These are phyloP conservation scores for Pestalotiopsis sp. DNA, from an alignment of 2,329 filamentous ascomycete genomes.

Conservation along the genomic window DNA sequence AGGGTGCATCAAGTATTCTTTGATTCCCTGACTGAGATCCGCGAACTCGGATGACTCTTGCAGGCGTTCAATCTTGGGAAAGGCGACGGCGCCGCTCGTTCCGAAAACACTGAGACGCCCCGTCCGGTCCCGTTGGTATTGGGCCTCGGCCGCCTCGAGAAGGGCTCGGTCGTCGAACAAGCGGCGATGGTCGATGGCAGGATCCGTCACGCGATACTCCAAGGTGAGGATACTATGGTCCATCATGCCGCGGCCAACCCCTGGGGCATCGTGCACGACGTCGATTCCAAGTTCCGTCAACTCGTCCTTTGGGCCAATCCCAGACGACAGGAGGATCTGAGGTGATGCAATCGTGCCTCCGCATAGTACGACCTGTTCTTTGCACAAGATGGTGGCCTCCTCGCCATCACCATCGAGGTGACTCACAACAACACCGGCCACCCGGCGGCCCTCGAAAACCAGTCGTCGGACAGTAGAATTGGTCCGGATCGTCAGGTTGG, in stretches of 20 bases:
- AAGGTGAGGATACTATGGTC: background rate
- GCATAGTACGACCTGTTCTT: background rate
- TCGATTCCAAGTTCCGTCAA: background rate
- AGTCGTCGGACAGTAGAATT: conserved; percentile 43
- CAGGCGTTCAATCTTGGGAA: background rate
- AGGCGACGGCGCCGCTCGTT: background rate
- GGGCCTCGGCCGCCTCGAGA: background rate
- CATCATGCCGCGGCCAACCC: background rate
- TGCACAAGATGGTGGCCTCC: background rate
- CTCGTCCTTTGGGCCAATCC: background rate
- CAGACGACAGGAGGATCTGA: background rate
- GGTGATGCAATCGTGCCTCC: background rate
- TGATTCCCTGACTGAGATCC: background rate
- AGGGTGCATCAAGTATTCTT: background rate
- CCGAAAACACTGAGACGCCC: background rate
- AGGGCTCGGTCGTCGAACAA: background rate
- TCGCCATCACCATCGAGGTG: conserved; percentile 18
- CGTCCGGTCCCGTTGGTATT: background rate
- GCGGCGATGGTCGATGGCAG: background rate
- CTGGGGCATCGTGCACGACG: background rate
- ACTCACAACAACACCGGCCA: conserved; percentile 29
- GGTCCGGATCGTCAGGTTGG: conserved; percentile 43
- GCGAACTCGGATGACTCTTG: background rate
- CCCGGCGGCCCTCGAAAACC: conserved; percentile 30
- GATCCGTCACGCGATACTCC: background rate